These are phyloP conservation scores for Cordia subcordata DNA, from an alignment of 257 asterid species.

Conservation along the genomic window DNA sequence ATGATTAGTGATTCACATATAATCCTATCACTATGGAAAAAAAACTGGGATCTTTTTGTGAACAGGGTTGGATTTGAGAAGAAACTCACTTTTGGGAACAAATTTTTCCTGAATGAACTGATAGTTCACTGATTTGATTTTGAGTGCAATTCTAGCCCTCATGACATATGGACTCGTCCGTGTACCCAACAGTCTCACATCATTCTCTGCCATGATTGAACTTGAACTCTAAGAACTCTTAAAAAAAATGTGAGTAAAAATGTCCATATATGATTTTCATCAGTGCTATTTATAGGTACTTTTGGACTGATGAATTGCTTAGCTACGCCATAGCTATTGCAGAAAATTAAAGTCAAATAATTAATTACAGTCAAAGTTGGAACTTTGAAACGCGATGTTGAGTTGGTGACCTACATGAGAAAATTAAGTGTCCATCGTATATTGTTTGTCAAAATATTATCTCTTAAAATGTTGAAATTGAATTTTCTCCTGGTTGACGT, in stretches of 20 bases:
- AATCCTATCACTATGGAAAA: constrained; percentile 10
- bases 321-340: too few relatives aligned
- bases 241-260: background rate
- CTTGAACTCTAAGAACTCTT: constrained; percentile 1
- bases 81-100: constrained; percentile 15
- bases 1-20: constrained; percentile 36
- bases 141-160: constrained; percentile 21
- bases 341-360: too few relatives aligned
- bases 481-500: too few relatives aligned
- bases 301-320: too few relatives aligned
- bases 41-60: constrained; percentile 27
- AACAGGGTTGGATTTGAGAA: constrained; percentile 21
- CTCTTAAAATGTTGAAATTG: too few relatives aligned
- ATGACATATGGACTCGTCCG: constrained; percentile 23
- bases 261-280: too few relatives aligned
- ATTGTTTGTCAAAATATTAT: too few relatives aligned
- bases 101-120: constrained; percentile 12
- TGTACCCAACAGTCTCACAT: constrained; percentile 25
- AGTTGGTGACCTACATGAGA: too few relatives aligned
- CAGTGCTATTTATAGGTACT: too few relatives aligned
- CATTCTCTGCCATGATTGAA: constrained; percentile 19
- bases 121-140: constrained; percentile 17
- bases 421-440: too few relatives aligned
- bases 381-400: too few relatives aligned
- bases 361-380: too few relatives aligned